Percentiles rank a stretch among this genome's conserved stretches.
Evolutionary conservation across 2,329 filamentous ascomycete genomes (phyloP).

Genomic region (Fusarium sp.): DNA sequence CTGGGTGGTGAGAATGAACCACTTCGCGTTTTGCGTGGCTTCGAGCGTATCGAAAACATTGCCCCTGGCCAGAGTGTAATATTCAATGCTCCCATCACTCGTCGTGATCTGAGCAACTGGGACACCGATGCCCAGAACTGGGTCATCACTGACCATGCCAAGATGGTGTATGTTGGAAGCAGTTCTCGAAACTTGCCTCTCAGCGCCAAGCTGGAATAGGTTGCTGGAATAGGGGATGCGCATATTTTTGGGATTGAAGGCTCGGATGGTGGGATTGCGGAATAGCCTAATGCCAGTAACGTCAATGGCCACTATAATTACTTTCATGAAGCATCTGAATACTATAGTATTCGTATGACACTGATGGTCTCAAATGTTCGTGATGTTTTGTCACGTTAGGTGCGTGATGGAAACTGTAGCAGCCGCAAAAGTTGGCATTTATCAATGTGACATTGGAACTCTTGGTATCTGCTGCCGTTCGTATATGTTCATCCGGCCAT

Average conservation of each 20-base stretch:
- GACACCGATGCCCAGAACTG: conserved; percentile 85
- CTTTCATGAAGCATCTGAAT: conserved; percentile 13
- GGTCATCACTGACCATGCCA: conserved; percentile 68
- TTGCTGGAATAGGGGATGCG: conserved; percentile 3
- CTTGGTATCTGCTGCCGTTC: no score
- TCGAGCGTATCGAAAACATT: conserved; percentile 79
- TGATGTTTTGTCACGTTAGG: not conserved
- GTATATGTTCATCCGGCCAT: no score
- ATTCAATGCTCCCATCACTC: conserved; percentile 77
- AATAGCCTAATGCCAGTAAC: conserved; percentile 11
- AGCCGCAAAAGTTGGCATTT: no score
- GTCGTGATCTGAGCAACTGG: conserved; percentile 91
- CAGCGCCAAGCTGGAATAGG: conserved; percentile 39
- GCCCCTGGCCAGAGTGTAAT: conserved; percentile 74
- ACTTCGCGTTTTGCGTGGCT: conserved; percentile 77
- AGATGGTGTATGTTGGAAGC: conserved; percentile 67
- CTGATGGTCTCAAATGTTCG: no score
- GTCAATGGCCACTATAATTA: conserved; percentile 23
- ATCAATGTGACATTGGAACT: no score
- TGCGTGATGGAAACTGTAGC: no score
- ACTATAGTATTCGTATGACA: not conserved
- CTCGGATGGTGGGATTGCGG: not conserved
- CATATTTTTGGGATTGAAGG: not conserved
- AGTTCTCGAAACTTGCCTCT: conserved; percentile 68
- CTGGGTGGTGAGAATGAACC: conserved; percentile 84